These are phyloP conservation scores for Lepidium sativum DNA, from an alignment of 345 rosid genomes.

Conservation along the genomic window DNA sequence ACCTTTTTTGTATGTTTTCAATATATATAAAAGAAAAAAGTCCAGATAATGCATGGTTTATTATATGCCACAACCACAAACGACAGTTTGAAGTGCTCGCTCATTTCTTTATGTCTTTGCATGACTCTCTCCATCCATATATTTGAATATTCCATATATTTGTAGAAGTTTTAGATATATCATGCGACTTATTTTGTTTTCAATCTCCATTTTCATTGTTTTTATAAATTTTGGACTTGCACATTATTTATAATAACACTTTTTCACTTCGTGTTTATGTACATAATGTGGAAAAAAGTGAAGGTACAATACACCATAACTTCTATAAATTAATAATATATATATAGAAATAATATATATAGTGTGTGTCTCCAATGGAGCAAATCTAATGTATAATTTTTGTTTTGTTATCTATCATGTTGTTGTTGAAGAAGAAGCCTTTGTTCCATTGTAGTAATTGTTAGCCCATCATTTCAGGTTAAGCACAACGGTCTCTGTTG, in stretches of 20 bases:
- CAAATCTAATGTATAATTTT: too few species aligned
- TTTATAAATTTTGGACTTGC: neutral
- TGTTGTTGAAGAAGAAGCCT: too few species aligned
- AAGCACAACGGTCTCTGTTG: too few species aligned
- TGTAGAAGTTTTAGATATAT: neutral
- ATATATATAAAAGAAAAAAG: neutral
- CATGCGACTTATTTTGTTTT: neutral
- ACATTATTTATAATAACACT: neutral
- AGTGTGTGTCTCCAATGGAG: too few species aligned
- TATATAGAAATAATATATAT: too few species aligned
- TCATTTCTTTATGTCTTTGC: neutral
- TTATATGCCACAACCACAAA: neutral
- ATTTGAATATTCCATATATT: neutral
- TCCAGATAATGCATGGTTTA: slow-evolving; percentile 1
- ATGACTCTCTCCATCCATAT: neutral
- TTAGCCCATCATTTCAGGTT: too few species aligned
- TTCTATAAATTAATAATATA: too few species aligned
- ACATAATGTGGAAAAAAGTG: neutral
- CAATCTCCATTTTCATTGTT: neutral
- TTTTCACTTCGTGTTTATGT: neutral
- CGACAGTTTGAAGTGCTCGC: neutral
- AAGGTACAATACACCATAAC: neutral
- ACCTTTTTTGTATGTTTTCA: too few species aligned
- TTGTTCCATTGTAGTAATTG: too few species aligned
- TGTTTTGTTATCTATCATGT: too few species aligned